These are phyloP conservation scores for Tuber indicum DNA, from an alignment of 495 filamentous ascomycete species.

Conservation along the genomic window DNA sequence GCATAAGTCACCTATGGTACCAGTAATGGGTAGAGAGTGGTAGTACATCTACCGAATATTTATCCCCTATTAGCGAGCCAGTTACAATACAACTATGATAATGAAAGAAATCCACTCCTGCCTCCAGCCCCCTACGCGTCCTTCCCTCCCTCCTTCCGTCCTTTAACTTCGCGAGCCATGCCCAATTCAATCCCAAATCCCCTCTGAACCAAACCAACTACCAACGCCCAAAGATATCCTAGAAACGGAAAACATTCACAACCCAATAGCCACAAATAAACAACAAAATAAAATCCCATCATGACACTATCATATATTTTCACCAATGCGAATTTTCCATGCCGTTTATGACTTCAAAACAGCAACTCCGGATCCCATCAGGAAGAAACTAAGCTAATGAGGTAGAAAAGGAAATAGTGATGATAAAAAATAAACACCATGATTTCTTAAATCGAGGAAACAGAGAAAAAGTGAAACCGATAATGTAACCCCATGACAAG, in stretches of 20 bases:
- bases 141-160: not conserved
- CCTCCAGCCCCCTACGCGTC: not conserved
- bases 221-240: not conserved
- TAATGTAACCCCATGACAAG: not conserved
- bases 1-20: too few species aligned
- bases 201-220: not conserved
- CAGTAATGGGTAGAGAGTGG: not conserved
- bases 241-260: not conserved
- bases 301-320: not conserved
- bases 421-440: not conserved
- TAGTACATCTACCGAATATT: not conserved
- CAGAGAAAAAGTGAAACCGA: not conserved
- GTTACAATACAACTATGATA: not conserved
- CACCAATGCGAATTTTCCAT: not conserved
- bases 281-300: constrained; percentile 1
- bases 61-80: not conserved
- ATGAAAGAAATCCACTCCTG: not conserved
- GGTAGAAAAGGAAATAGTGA: not conserved
- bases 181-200: not conserved
- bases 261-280: not conserved
- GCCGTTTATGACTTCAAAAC: constrained; percentile 1
- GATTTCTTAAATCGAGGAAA: not conserved
- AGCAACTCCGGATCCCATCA: not conserved
- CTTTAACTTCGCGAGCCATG: too few species aligned
- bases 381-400: not conserved